phyloP scores from a whole-genome alignment of 805 yeast genomes.

The Kluyveromyces dobzhanskii region DNA sequence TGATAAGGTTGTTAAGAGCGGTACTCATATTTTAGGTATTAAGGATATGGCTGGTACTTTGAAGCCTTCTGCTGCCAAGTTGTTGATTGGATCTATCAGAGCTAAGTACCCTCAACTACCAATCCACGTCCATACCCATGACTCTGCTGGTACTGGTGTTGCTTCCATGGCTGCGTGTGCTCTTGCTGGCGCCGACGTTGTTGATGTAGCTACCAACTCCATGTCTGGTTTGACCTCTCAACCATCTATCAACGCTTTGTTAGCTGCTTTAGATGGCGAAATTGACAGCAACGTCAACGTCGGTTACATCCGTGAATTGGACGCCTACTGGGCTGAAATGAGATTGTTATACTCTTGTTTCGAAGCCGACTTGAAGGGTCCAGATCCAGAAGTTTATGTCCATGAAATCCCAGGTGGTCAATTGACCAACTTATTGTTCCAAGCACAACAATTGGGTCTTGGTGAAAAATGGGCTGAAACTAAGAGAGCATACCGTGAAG shows the following conservation, averaged over 20 bases:
- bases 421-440: constrained; percentile 94
- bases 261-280: constrained; percentile 87
- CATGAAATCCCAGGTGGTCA: constrained; percentile 99
- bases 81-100: constrained; percentile 74
- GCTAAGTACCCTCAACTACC: constrained; percentile 86
- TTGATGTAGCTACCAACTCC: constrained; percentile 94
- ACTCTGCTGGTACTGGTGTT: constrained; percentile 99
- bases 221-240: constrained; percentile 98
- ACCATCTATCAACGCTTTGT: constrained; percentile 87
- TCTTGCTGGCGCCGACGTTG: constrained; percentile 94
- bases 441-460: constrained; percentile 97
- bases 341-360: constrained; percentile 92
- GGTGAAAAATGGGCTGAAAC: constrained; percentile 97
- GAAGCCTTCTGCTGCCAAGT: constrained; percentile 87
- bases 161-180: constrained; percentile 95
- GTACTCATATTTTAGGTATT: constrained; percentile 94
- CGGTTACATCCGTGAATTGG: constrained; percentile 69
- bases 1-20: constrained; percentile 80
- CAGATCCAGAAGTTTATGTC: constrained; percentile 97
- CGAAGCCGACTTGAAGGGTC: constrained; percentile 98
- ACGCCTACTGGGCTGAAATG: constrained; percentile 98
- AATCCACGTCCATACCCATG: constrained; percentile 98
- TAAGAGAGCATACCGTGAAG: constrained; percentile 86
- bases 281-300: constrained; percentile 65
- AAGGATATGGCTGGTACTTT: constrained; percentile 99